phyloP scores from a whole-genome alignment of 768 basidiomycete species.

The Boletellus ananas region DNA sequence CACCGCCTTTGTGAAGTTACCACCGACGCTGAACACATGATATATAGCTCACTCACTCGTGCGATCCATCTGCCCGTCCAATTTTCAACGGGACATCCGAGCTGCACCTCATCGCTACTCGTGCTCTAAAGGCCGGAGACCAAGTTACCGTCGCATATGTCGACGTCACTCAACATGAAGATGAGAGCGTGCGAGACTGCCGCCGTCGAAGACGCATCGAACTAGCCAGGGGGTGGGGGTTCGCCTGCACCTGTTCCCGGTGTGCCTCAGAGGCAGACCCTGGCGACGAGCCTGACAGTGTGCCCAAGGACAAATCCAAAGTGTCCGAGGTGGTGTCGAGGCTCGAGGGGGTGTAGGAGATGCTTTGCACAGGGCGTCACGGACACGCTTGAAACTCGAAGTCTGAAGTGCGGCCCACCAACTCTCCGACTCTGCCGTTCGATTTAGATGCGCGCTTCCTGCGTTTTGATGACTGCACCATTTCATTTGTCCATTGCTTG shows the following conservation, averaged over 20 bases:
- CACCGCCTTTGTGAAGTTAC: not conserved
- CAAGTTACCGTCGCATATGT: constrained; percentile 74
- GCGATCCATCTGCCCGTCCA: constrained; percentile 62
- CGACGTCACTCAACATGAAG: constrained; percentile 55
- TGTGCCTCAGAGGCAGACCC: constrained; percentile 54
- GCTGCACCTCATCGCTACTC: constrained; percentile 63
- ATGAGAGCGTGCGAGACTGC: constrained; percentile 51
- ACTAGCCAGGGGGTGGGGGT: constrained; percentile 78
- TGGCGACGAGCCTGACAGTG: constrained; percentile 27
- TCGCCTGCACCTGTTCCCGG: constrained; percentile 68
- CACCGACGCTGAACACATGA: not conserved
- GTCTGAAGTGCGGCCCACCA: too few relatives aligned
- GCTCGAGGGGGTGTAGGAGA: constrained; percentile 25
- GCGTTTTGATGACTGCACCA: not conserved
- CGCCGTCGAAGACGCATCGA: constrained; percentile 65
- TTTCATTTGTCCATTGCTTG: not conserved
- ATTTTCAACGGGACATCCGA: constrained; percentile 69
- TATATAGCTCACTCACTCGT: constrained; percentile 64
- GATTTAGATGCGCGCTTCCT: not conserved
- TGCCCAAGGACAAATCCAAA: constrained; percentile 50
- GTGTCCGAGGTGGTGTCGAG: constrained; percentile 36
- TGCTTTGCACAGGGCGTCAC: not conserved
- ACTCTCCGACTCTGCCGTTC: too few relatives aligned
- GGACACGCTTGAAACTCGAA: not conserved
- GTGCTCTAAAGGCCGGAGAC: constrained; percentile 69